phyloP scores from a whole-genome alignment of 1,139 yeast genomes.

The Nakaseomyces uthaithaninus region DNA sequence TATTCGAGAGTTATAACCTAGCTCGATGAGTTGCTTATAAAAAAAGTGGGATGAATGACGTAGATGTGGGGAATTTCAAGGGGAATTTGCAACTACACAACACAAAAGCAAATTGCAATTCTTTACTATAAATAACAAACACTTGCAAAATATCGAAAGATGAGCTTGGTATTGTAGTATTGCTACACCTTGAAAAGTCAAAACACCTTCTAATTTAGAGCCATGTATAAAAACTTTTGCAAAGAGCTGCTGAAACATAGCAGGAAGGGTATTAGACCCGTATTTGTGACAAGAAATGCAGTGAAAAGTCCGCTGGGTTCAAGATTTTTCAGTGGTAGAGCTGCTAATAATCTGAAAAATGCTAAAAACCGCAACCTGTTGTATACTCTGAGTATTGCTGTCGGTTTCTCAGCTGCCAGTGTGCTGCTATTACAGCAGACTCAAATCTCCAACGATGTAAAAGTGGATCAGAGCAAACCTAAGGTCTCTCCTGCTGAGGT shows the following conservation, averaged over 20 bases:
- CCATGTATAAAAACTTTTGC: neutral
- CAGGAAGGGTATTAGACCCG: neutral
- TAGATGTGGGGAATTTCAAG: neutral
- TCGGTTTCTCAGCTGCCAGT: neutral
- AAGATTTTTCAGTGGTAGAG: neutral
- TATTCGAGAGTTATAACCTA: too few species aligned
- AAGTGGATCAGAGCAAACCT: constrained; percentile 14
- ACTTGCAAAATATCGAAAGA: too few species aligned
- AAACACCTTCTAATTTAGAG: too few species aligned
- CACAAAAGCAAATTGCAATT: too few species aligned
- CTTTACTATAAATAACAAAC: too few species aligned
- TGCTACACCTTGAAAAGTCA: too few species aligned
- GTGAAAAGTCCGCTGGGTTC: neutral
- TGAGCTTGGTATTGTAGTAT: too few species aligned
- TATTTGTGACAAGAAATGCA: neutral
- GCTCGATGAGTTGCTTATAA: too few species aligned
- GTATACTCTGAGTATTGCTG: neutral
- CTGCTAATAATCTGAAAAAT: neutral
- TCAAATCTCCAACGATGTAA: constrained; percentile 12
- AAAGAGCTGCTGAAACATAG: neutral
- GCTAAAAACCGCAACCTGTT: neutral
- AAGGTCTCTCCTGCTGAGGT: constrained; percentile 39
- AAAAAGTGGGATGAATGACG: too few species aligned
- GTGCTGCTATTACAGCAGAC: neutral
- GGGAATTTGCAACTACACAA: too few species aligned